These are phyloP conservation scores for Graphilbum fragrans DNA, from an alignment of 2,329 filamentous ascomycete genomes.

Conservation along the genomic window DNA sequence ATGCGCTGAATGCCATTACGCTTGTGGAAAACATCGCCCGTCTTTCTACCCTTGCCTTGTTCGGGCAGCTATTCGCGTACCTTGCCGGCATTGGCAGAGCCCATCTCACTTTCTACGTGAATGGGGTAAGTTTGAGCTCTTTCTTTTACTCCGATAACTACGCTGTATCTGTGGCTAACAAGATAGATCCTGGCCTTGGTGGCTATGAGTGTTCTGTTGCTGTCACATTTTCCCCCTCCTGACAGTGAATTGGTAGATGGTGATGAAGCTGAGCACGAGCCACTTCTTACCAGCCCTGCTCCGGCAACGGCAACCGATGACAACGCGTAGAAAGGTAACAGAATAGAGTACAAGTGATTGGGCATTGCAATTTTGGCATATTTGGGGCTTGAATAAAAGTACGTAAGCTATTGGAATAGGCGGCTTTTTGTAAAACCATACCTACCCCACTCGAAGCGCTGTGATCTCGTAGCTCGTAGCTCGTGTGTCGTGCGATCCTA, in stretches of 20 bases:
- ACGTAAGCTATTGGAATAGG: no score
- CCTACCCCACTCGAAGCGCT: no score
- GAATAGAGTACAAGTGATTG: no score
- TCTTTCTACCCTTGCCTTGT: conserved; percentile 50
- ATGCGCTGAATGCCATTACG: conserved; percentile 57
- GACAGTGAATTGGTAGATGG: conserved; percentile 21
- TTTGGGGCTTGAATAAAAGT: no score
- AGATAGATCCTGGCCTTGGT: conserved; percentile 38
- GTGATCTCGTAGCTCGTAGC: no score
- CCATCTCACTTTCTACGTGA: conserved; percentile 54
- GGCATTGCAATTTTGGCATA: no score
- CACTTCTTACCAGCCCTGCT: not conserved
- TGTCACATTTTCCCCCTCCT: conserved; percentile 29
- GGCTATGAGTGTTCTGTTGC: conserved; percentile 25
- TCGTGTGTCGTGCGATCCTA: no score
- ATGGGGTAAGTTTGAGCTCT: conserved; percentile 43
- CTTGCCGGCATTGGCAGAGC: conserved; percentile 47
- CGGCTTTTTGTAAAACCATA: no score
- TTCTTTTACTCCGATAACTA: not conserved
- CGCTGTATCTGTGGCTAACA: conserved; percentile 7
- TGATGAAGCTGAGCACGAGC: not conserved
- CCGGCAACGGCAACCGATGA: not conserved
- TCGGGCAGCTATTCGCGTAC: conserved; percentile 54
- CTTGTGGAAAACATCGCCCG: conserved; percentile 58
- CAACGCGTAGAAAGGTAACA: no score